Evolutionary conservation across 257 asterid genomes (phyloP), one percentile per base, ranked within the genome.

Genomic region (Eucommia ulmoides): DNA sequence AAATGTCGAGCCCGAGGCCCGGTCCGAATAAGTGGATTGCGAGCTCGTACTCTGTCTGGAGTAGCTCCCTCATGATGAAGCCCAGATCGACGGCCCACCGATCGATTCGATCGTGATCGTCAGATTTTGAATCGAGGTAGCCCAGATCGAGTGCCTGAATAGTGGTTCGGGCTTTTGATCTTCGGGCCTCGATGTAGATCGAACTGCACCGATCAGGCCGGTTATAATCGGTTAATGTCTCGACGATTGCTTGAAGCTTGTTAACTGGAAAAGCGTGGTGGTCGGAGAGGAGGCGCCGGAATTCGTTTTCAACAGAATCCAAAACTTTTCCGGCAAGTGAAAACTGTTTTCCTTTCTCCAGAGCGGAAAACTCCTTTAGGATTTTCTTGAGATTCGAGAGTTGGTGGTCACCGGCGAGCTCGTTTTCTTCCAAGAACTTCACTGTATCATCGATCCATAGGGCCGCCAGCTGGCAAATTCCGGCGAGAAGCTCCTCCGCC

Each of bases 391-490:
- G 58, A 66, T 74, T 75, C 22, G 75, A 71, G 56, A 79, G 72
- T 51, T 70, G 84, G 71, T 67, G 59, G 1, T 65, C 81, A 54
- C 85, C 93, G 0, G 96, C 94, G 56, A 80, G 91, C 46, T 62
- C 73, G 61, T 89, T 82, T 59, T 85, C 96, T 75, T 82, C 94
- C 59, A 85, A 65, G 63, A 77, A 82, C 70, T 85, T 83, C 12
- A 82, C 93, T n/a, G 85, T 83, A 65, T 85, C 98, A 14, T 70
- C 81, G 69, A 89, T 49, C 96, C 96, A 89, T 18, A 85, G 93
- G 54, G 82, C 82, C 2, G 93, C 94, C 82, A 85, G 75, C 55
- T 80, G 88, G 54, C 86, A 81, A 65, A 75, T 82, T 52, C 76
- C 93, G 24, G 84, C 92, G 58, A 84, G 62, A 71, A 88, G 84